Evolutionary conservation across 129 eudicot species (phyloP).

Genomic region (Chrysanthemum lavandulifolium): DNA sequence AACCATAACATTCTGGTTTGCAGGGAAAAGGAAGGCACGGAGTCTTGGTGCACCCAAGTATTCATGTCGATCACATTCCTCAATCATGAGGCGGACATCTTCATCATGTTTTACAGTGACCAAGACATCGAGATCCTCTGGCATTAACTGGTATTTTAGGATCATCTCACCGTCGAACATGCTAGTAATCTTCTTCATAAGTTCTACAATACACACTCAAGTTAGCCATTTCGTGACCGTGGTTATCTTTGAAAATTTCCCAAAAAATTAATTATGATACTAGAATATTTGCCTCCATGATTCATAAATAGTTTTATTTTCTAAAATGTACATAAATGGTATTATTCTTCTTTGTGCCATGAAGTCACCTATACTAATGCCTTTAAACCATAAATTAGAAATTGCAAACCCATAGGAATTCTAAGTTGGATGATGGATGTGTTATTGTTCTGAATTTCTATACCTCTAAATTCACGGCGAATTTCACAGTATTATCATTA

Average conservation of each 20-base stretch:
- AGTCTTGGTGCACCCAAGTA: constrained; percentile 49
- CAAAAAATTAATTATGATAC: no score
- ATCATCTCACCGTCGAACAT: constrained; percentile 60
- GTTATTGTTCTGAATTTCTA: not conserved
- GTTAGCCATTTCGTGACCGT: not conserved
- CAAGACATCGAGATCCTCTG: constrained; percentile 72
- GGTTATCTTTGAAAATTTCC: no score
- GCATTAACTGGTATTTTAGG: constrained; percentile 66
- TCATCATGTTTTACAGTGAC: constrained; percentile 78
- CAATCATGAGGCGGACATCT: constrained; percentile 73
- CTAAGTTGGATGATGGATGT: not conserved
- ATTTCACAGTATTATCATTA: not conserved
- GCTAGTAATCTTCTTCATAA: constrained; percentile 65
- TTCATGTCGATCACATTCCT: constrained; percentile 60
- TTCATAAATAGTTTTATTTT: no score
- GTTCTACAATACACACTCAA: constrained; percentile 37
- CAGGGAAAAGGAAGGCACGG: constrained; percentile 72
- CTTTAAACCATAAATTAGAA: no score
- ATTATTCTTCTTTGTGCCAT: no score
- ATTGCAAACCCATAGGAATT: not conserved
- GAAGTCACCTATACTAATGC: no score
- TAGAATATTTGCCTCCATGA: no score
- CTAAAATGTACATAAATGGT: no score
- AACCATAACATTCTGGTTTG: constrained; percentile 37
- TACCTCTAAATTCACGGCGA: not conserved